Conservation (phyloP, 2,329 filamentous ascomycete species). For the Trichophyton benhamiae region DNA sequence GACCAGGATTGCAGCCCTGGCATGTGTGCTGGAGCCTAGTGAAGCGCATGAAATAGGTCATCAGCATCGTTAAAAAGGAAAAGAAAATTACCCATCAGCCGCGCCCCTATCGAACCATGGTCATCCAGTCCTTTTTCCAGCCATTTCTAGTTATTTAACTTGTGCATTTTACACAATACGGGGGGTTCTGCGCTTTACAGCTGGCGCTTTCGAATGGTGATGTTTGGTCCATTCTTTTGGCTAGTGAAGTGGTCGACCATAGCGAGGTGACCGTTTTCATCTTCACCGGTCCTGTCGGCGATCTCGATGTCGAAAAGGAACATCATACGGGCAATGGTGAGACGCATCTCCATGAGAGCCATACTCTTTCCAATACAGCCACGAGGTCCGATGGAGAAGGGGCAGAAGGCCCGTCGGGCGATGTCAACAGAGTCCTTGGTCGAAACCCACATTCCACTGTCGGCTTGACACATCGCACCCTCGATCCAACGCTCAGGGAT, state of each 20-base stretch:
- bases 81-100: background rate
- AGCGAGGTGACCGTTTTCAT: conserved; percentile 10
- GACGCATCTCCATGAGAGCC: conserved; percentile 34
- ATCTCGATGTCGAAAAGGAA: conserved; percentile 30
- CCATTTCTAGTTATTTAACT: background rate
- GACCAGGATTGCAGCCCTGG: background rate
- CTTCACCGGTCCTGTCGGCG: conserved; percentile 11
- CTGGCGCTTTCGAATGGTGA: conserved; percentile 13
- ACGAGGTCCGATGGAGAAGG: conserved; percentile 32
- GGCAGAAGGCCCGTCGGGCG: conserved; percentile 28
- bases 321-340: conserved; percentile 30
- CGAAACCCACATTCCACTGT: conserved; percentile 13
- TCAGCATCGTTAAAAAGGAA: background rate
- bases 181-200: background rate
- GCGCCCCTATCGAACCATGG: background rate
- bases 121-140: background rate
- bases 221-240: conserved; percentile 13
- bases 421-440: conserved; percentile 27
- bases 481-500: conserved; percentile 28
- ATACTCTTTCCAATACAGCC: conserved; percentile 35
- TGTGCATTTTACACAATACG: background rate
- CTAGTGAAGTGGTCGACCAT: conserved; percentile 15
- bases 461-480: conserved; percentile 12
- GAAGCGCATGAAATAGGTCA: background rate
- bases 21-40: background rate